These are phyloP conservation scores for Globisporangium solare DNA, from an alignment of 352 stramenopile species.

Conservation along the genomic window DNA sequence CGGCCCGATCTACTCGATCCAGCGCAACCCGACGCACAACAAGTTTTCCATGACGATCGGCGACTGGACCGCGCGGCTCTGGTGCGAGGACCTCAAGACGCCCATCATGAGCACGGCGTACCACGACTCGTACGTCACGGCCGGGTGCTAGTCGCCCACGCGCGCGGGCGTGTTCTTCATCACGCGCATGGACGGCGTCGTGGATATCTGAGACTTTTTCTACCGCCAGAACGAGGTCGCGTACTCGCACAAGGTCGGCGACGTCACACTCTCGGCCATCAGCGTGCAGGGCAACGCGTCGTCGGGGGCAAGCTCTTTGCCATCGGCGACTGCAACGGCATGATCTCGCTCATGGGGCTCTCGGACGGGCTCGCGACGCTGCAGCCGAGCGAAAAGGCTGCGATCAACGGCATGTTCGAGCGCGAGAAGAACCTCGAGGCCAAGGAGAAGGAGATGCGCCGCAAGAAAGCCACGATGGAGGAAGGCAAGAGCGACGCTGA, in stretches of 20 bases:
- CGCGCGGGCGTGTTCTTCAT: slow-evolving; percentile 96
- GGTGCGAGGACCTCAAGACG: slow-evolving; percentile 96
- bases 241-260: slow-evolving; percentile 96
- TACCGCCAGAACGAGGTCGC: slow-evolving; percentile 96
- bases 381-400: slow-evolving; percentile 92
- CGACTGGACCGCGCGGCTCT: slow-evolving; percentile 96
- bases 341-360: slow-evolving; percentile 95
- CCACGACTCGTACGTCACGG: slow-evolving; percentile 94
- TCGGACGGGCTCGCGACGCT: slow-evolving; percentile 89
- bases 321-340: slow-evolving; percentile 94
- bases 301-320: slow-evolving; percentile 92
- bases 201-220: slow-evolving; percentile 98
- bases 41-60: slow-evolving; percentile 98
- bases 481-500: slow-evolving; percentile 71
- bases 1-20: slow-evolving; percentile 93
- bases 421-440: slow-evolving; percentile 93
- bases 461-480: slow-evolving; percentile 78
- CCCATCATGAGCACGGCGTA: slow-evolving; percentile 98
- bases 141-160: slow-evolving; percentile 95
- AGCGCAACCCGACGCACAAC: slow-evolving; percentile 96
- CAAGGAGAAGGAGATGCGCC: slow-evolving; percentile 84
- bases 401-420: slow-evolving; percentile 96
- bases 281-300: slow-evolving; percentile 89
- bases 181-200: slow-evolving; percentile 94
- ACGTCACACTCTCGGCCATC: slow-evolving; percentile 89